Percentiles rank a stretch among this genome's conserved stretches.
These are phyloP conservation scores for Kodamaea alishanica DNA, from an alignment of 1,139 yeast genomes.

Conservation along the genomic window DNA sequence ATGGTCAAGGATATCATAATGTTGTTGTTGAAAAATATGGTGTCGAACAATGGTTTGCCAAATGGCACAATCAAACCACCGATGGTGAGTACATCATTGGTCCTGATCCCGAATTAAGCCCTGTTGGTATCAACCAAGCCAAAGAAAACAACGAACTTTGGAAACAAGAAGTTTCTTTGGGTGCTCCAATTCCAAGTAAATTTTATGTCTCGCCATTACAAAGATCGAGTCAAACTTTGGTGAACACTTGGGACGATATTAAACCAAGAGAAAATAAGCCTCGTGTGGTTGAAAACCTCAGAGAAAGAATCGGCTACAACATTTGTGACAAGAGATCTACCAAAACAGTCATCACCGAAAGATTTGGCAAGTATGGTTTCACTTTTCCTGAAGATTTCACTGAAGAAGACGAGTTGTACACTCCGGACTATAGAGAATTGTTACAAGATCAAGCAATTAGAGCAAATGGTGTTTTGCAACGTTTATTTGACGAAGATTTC, in stretches of 20 bases:
- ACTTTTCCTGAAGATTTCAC: constrained; percentile 16
- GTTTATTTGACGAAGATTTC: constrained; percentile 21
- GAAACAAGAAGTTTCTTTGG: constrained; percentile 17
- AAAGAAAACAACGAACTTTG: constrained; percentile 21
- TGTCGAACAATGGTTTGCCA: constrained; percentile 36
- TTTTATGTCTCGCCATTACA: constrained; percentile 26
- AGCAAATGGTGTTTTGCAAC: constrained; percentile 19
- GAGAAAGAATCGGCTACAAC: constrained; percentile 18
- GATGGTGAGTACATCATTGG: constrained; percentile 46
- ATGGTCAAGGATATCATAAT: constrained; percentile 47
- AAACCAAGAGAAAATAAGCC: constrained; percentile 14
- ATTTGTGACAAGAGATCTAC: constrained; percentile 28
- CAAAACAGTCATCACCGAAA: constrained; percentile 28
- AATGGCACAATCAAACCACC: constrained; percentile 40
- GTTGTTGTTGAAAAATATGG: constrained; percentile 42
- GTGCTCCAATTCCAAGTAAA: constrained; percentile 21
- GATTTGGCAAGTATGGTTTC: constrained; percentile 38
- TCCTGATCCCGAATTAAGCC: constrained; percentile 45
- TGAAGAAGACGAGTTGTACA: constrained; percentile 19
- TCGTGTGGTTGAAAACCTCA: constrained; percentile 12
- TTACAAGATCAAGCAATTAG: constrained; percentile 20
- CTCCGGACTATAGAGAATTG: constrained; percentile 16
- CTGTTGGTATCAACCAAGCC: constrained; percentile 37
- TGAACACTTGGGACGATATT: constrained; percentile 22
- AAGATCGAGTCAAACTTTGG: constrained; percentile 21